Percentiles rank a stretch among this genome's conserved stretches.
phyloP scores from a whole-genome alignment of 2,329 filamentous ascomycete genomes.

The Colletotrichum shisoi region DNA sequence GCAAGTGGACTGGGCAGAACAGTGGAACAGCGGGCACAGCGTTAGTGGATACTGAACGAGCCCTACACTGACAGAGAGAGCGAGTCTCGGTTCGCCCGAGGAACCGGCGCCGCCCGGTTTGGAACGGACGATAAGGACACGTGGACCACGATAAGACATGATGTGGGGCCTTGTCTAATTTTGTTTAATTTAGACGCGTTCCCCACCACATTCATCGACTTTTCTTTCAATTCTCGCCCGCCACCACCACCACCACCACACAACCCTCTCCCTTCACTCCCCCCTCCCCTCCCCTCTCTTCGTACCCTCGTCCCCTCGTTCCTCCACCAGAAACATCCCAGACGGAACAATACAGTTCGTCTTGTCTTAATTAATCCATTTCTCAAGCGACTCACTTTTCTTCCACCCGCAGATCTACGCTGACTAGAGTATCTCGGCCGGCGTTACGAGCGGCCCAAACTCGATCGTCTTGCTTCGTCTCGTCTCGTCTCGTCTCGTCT shows the following conservation, averaged over 20 bases:
- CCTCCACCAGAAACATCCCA: not conserved
- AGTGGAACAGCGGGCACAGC: conserved; percentile 21
- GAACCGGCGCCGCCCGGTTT: conserved; percentile 22
- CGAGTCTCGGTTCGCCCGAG: conserved; percentile 15
- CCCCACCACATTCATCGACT: not conserved
- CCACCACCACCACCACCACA: no score
- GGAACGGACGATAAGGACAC: conserved; percentile 34
- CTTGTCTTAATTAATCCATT: conserved; percentile 7
- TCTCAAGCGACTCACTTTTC: not conserved
- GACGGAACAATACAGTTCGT: not conserved
- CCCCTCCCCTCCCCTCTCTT: not conserved
- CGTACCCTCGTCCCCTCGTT: not conserved
- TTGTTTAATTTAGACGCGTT: conserved; percentile 20
- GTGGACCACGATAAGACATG: conserved; percentile 34
- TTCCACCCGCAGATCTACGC: not conserved
- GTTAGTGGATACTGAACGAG: not conserved
- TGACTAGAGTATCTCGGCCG: not conserved
- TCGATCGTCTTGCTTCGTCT: not conserved
- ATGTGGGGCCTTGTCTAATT: not conserved
- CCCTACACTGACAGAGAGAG: not conserved
- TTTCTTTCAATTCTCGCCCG: not conserved
- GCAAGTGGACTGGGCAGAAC: not conserved
- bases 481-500: not conserved
- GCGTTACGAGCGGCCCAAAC: not conserved
- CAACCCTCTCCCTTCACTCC: not conserved